Evolutionary conservation across 2,329 filamentous ascomycete genomes (phyloP).

Genomic region (Cladosporium sp.): DNA sequence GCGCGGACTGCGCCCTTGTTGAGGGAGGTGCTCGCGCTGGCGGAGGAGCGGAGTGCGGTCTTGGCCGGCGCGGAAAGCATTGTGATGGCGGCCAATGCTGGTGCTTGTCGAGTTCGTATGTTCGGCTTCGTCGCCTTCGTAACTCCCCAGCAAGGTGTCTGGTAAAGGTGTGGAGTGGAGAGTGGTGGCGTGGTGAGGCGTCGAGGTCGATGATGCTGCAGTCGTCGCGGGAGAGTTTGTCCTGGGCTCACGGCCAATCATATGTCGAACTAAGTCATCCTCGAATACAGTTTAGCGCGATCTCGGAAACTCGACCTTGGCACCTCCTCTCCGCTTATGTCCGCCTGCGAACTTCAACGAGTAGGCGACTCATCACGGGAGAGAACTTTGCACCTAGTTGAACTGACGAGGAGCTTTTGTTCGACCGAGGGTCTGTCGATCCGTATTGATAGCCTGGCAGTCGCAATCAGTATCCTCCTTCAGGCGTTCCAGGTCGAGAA

Average conservation of each 20-base stretch:
- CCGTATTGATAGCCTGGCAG: too few species aligned
- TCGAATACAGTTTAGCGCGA: neutral
- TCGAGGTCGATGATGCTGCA: slow-evolving; percentile 9
- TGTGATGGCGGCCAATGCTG: slow-evolving; percentile 13
- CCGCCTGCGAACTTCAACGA: too few species aligned
- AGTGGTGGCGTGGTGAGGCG: slow-evolving; percentile 14
- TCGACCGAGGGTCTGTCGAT: too few species aligned
- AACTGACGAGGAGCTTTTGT: too few species aligned
- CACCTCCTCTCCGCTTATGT: too few species aligned
- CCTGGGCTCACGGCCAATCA: neutral
- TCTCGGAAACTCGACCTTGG: neutral
- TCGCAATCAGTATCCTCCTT: too few species aligned
- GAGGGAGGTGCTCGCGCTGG: slow-evolving; percentile 18
- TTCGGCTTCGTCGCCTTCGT: slow-evolving; percentile 14
- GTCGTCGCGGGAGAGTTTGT: neutral
- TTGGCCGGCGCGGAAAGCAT: slow-evolving; percentile 30
- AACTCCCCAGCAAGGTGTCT: neutral
- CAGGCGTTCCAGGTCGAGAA: too few species aligned
- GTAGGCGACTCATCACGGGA: neutral
- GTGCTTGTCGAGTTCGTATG: neutral
- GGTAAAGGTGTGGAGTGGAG: neutral
- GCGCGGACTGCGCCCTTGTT: slow-evolving; percentile 29
- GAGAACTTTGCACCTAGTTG: neutral
- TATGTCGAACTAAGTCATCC: neutral
- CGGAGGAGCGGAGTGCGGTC: slow-evolving; percentile 25